Base-by-base conservation (phyloP, 192 early-diverging fungal species). In the Geranomyces michiganensis region DNA sequence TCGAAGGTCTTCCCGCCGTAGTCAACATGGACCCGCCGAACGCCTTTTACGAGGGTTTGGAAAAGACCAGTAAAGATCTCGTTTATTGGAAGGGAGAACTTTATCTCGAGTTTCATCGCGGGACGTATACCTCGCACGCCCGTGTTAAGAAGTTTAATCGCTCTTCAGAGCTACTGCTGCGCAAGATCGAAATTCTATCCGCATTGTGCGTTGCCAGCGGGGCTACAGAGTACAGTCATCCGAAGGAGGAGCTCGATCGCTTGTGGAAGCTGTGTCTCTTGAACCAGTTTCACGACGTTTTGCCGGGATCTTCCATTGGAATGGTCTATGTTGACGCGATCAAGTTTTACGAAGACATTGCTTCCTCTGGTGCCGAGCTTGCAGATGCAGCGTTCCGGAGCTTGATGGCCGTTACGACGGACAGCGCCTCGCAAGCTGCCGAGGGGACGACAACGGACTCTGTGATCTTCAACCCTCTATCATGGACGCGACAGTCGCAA, bases 201-300 rank as follows among this genome's bases (percentile, higher is more conserved):
- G 79, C 88, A 0, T 46, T 92, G 7, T 81, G 81, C 9, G 32
- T 66, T 60, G 59, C 79, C 5, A 69, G 49, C 21, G 56, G 71
- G 0, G 71, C 66, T 3, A 41, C 33, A 15, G 51, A 59, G 1
- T 79, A 65, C 68, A 36, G 19, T 26, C 93, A 98, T 67, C 94
- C 94, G 6, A 87, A 91, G 43, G 76, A 72, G 0, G 88, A 92
- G 56, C 67, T 99, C 0, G 91, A 92, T 43, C 78, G 87, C 0
- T 74, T 94, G 46, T 99, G 97, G 97, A 94, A 97, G 76, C 76
- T 90, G 53, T 74, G 95, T 13, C 87, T 94, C 22, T 82, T 99
- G 81, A 95, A 92, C 73, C 97, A 99, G 86, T 99, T 99, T 75
- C 97, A 99, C 71, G 96, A 98, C 79, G 92, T 98, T 3, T 81